Percentiles rank a stretch among this genome's conserved stretches.
These are phyloP conservation scores for Trypanosoma mega DNA, from an alignment of 208 protist species.

Conservation along the genomic window DNA sequence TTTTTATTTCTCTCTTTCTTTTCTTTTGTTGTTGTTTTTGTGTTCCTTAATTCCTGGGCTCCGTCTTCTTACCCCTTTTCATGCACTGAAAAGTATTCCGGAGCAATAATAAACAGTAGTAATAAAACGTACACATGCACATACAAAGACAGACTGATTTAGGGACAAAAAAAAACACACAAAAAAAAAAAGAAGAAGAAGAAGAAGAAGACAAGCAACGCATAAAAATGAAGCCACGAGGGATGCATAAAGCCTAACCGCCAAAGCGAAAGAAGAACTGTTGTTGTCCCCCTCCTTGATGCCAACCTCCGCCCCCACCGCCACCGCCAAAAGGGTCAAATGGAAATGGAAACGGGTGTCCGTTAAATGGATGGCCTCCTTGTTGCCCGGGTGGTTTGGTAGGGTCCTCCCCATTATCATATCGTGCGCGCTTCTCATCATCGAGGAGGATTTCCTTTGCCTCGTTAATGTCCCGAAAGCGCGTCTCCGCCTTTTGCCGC, in stretches of 20 bases:
- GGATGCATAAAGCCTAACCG: neutral
- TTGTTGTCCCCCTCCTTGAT: conserved; percentile 41
- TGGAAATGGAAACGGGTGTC: conserved; percentile 53
- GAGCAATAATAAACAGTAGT: neutral
- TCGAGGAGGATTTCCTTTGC: conserved; percentile 90
- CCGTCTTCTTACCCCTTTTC: too few species aligned
- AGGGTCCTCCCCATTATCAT: conserved; percentile 90
- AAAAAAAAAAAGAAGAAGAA: conserved; percentile 2
- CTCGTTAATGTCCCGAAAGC: conserved; percentile 91
- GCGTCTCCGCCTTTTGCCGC: conserved; percentile 62
- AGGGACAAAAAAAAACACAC: conserved; percentile 5
- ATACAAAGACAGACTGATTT: neutral
- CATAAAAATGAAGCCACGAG: neutral
- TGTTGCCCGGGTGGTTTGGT: conserved; percentile 66
- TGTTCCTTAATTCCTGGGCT: too few species aligned
- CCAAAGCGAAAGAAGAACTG: conserved; percentile 58
- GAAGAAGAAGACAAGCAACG: neutral
- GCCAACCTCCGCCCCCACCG: neutral
- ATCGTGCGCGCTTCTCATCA: conserved; percentile 80
- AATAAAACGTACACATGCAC: neutral
- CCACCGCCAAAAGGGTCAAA: conserved; percentile 25
- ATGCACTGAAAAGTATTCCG: too few species aligned
- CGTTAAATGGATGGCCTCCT: conserved; percentile 49
- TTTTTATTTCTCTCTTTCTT: too few species aligned
- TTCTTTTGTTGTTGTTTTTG: too few species aligned